A percentile compares a stretch with the other conserved stretches of the same genome.
Conservation (phyloP, 148 eudicot species). For the Nyssa sinensis region DNA sequence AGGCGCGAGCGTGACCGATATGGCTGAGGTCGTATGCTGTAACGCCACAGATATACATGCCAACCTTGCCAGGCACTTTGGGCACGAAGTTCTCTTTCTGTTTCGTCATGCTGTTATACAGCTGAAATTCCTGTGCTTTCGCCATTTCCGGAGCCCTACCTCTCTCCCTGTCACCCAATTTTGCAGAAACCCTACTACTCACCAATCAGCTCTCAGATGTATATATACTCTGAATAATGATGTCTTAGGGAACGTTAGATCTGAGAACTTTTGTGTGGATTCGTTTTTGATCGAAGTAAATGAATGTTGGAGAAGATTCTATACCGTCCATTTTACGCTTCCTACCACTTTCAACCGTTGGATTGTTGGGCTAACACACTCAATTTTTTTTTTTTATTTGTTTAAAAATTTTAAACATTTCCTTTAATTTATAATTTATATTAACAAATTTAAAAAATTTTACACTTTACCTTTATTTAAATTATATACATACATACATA, state of each 20-base stretch:
- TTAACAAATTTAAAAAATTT: no score
- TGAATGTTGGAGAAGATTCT: no score
- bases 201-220: background rate
- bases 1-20: slow-evolving; percentile 89
- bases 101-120: slow-evolving; percentile 62
- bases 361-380: no score
- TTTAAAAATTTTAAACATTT: no score
- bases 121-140: slow-evolving; percentile 24
- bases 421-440: no score
- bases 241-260: no score
- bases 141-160: slow-evolving; percentile 26
- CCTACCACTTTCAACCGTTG: no score
- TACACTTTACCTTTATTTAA: no score
- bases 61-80: slow-evolving; percentile 49
- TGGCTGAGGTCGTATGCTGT: slow-evolving; percentile 76
- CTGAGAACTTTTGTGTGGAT: background rate
- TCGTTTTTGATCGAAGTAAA: background rate
- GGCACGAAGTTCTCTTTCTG: slow-evolving; percentile 61
- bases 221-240: no score
- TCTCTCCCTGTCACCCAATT: background rate
- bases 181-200: slow-evolving; percentile 12
- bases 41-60: slow-evolving; percentile 85
- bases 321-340: no score
- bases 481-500: no score
- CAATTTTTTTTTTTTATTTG: no score